A percentile compares a stretch with the other conserved stretches of the same genome.
Conservation (phyloP, 352 stramenopile genomes). For the Globisporangium uncinulatum region DNA sequence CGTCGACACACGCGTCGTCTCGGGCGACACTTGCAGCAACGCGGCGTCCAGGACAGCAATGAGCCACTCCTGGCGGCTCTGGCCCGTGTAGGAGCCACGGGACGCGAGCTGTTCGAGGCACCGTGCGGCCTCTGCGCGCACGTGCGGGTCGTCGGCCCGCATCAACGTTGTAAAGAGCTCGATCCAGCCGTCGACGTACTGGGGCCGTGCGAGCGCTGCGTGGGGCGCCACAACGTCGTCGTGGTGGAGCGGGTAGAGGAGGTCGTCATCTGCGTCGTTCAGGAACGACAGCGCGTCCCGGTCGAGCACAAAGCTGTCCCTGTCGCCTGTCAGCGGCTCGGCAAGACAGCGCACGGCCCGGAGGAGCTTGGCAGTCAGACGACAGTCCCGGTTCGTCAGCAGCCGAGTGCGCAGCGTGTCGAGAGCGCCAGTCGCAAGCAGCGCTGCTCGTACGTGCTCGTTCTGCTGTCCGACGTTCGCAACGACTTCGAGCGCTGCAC, state of each 20-base stretch:
- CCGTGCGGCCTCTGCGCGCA: slow-evolving; percentile 42
- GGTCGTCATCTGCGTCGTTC: slow-evolving; percentile 39
- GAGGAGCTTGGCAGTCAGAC: slow-evolving; percentile 46
- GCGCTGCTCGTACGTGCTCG: slow-evolving; percentile 24
- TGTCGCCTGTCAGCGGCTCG: slow-evolving; percentile 4
- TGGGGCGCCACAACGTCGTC: slow-evolving; percentile 52
- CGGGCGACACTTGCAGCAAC: slow-evolving; percentile 41
- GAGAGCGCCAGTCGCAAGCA: slow-evolving; percentile 32
- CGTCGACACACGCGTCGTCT: slow-evolving; percentile 38
- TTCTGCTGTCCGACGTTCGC: slow-evolving; percentile 30
- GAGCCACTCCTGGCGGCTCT: slow-evolving; percentile 70
- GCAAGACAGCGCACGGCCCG: slow-evolving; percentile 45
- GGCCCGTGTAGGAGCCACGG: slow-evolving; percentile 35
- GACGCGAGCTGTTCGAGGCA: slow-evolving; percentile 55
- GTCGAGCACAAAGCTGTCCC: slow-evolving; percentile 33
- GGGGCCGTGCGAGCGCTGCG: slow-evolving; percentile 23
- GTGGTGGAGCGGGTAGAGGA: slow-evolving; percentile 45
- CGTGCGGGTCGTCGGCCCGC: slow-evolving; percentile 33
- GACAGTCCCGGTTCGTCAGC: slow-evolving; percentile 29
- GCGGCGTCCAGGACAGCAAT: slow-evolving; percentile 66
- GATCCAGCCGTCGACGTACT: slow-evolving; percentile 74
- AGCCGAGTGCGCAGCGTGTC: slow-evolving; percentile 37
- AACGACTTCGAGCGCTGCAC: slow-evolving; percentile 34
- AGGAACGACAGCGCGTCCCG: slow-evolving; percentile 57
- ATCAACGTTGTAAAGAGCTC: slow-evolving; percentile 69